These are phyloP conservation scores for Cornus suecica DNA, from an alignment of 148 eudicot species.

Conservation along the genomic window DNA sequence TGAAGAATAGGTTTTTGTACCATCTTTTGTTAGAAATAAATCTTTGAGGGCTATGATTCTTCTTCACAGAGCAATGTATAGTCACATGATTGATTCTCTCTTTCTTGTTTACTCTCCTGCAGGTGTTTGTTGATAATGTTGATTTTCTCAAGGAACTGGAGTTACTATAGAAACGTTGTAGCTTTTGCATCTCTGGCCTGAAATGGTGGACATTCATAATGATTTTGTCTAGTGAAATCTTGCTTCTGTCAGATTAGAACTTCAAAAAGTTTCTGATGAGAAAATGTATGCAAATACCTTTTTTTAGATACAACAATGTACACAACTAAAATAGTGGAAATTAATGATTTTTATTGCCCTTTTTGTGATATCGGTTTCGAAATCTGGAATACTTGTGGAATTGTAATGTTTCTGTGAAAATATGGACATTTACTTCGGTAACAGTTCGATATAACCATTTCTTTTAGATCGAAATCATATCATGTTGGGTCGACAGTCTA, in stretches of 20 bases:
- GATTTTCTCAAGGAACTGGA: constrained; percentile 78
- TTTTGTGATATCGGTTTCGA: not conserved
- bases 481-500: constrained; percentile 54
- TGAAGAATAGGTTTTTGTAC: not conserved
- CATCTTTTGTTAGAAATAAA: not conserved
- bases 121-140: constrained; percentile 83
- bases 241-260: not conserved
- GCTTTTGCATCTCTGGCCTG: not conserved
- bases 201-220: constrained; percentile 2
- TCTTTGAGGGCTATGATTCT: not conserved
- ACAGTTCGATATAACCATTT: not conserved
- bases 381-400: not conserved
- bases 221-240: constrained; percentile 4
- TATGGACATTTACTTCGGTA: not conserved
- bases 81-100: not conserved
- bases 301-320: not conserved
- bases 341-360: not conserved
- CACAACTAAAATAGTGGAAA: constrained; percentile 4
- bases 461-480: constrained; percentile 10
- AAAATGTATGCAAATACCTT: not conserved
- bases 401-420: not conserved
- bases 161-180: constrained; percentile 19
- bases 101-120: constrained; percentile 17
- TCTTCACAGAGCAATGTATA: not conserved
- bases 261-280: not conserved